Conservation (phyloP, 371 early-diverging fungal species). For the Mortierella sp. region DNA sequence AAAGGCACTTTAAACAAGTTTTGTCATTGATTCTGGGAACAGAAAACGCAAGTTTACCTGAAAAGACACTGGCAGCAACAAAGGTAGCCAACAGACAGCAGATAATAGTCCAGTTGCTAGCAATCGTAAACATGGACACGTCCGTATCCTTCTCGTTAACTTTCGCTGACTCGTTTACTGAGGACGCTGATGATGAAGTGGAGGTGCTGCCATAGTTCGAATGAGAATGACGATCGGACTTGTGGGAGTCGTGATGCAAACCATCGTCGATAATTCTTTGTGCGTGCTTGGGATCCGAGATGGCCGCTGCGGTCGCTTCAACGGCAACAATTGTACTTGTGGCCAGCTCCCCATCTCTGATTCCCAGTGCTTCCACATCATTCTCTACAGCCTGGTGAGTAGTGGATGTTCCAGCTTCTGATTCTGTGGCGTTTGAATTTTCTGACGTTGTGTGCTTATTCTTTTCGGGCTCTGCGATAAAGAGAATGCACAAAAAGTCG, state of each 20-base stretch:
- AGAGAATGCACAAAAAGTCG: slow-evolving; percentile 76
- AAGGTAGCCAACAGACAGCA: slow-evolving; percentile 65
- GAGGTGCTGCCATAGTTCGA: slow-evolving; percentile 12
- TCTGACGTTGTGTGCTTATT: slow-evolving; percentile 19
- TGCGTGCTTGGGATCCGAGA: slow-evolving; percentile 34
- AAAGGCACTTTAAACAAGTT: not conserved
- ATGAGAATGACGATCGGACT: not conserved
- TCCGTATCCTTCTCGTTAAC: slow-evolving; percentile 16
- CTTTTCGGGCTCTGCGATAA: slow-evolving; percentile 70
- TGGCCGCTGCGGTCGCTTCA: slow-evolving; percentile 25
- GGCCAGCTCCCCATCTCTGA: slow-evolving; percentile 14
- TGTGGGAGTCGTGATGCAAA: slow-evolving; percentile 16
- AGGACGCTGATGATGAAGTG: slow-evolving; percentile 5
- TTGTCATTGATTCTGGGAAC: not conserved
- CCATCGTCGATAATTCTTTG: slow-evolving; percentile 44
- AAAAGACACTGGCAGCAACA: slow-evolving; percentile 71
- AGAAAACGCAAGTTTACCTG: slow-evolving; percentile 39
- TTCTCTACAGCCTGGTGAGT: slow-evolving; percentile 3
- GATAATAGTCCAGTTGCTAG: slow-evolving; percentile 67
- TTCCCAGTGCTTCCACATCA: slow-evolving; percentile 32
- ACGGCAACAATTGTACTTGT: slow-evolving; percentile 35
- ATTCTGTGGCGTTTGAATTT: slow-evolving; percentile 8
- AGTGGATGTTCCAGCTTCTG: not conserved
- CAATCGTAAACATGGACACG: slow-evolving; percentile 63
- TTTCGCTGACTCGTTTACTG: not conserved